Evolutionary conservation across 371 early-diverging fungal species (phyloP).

Genomic region (Mortierella sp.): DNA sequence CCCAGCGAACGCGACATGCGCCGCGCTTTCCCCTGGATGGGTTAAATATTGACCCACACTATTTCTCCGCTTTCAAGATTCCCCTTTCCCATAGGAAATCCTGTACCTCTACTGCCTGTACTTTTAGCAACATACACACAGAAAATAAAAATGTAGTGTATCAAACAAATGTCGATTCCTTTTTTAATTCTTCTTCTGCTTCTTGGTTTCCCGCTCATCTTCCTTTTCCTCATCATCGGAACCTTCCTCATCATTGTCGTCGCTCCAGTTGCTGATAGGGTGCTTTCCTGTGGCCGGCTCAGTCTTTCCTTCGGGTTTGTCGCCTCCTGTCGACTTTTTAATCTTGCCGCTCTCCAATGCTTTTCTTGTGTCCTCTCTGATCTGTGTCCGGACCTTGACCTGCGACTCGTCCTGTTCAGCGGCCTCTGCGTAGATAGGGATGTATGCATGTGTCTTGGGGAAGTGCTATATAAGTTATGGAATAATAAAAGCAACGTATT

Average conservation of each 20-base stretch:
- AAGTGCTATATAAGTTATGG: conserved; percentile 23
- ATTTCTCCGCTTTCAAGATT: not conserved
- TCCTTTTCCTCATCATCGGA: conserved; percentile 13
- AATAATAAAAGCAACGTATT: not conserved
- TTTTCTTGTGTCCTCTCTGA: conserved; percentile 32
- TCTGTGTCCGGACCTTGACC: conserved; percentile 30
- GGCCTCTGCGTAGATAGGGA: conserved; percentile 44
- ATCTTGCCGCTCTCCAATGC: conserved; percentile 34
- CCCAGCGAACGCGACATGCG: conserved; percentile 49
- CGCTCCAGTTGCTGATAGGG: conserved; percentile 54
- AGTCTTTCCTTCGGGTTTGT: not conserved
- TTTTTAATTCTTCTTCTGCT: conserved; percentile 16
- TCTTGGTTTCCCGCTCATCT: conserved; percentile 3
- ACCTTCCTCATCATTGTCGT: conserved; percentile 14
- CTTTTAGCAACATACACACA: conserved; percentile 10
- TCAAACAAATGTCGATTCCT: not conserved
- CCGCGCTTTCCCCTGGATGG: conserved; percentile 53
- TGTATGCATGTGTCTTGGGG: conserved; percentile 44
- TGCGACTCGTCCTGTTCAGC: conserved; percentile 27
- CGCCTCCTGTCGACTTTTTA: conserved; percentile 11
- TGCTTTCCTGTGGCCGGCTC: conserved; percentile 18
- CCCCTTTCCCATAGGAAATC: not conserved
- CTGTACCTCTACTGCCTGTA: conserved; percentile 22
- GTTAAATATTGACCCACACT: not conserved
- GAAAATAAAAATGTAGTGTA: not conserved